Conservation (phyloP, 2,329 filamentous ascomycete species). For the Aureobasidium sp. region DNA sequence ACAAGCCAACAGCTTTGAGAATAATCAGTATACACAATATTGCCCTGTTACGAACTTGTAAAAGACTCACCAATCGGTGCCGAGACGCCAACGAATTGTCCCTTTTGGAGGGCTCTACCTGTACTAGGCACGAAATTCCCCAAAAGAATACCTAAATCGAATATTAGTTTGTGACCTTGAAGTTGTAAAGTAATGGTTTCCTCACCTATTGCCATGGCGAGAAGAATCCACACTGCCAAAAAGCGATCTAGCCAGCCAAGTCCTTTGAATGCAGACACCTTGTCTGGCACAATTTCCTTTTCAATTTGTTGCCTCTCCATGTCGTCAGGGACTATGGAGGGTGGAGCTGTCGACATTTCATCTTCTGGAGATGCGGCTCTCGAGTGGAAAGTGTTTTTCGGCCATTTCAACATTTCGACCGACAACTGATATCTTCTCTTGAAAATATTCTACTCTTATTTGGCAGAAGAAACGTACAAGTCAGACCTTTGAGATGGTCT, state of each 20-base stretch:
- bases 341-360: not conserved
- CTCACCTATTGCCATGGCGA: constrained; percentile 57
- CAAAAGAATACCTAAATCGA: constrained; percentile 52
- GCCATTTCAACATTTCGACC: not conserved
- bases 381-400: not conserved
- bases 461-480: no score
- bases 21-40: not conserved
- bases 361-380: not conserved
- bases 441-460: no score
- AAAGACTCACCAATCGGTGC: constrained; percentile 51
- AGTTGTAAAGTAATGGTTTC: not conserved
- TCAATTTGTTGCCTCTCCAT: constrained; percentile 6
- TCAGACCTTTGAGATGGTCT: no score
- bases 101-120: constrained; percentile 55
- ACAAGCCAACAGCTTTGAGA: constrained; percentile 55
- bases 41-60: not conserved
- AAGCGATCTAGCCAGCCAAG: constrained; percentile 38
- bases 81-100: constrained; percentile 63
- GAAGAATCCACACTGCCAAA: constrained; percentile 56
- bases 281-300: constrained; percentile 5
- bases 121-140: constrained; percentile 64
- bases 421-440: not conserved
- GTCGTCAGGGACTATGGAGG: not conserved
- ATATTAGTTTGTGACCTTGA: not conserved
- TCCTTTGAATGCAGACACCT: constrained; percentile 26